phyloP scores from a whole-genome alignment of 805 yeast species.

The Candida maltosa region DNA sequence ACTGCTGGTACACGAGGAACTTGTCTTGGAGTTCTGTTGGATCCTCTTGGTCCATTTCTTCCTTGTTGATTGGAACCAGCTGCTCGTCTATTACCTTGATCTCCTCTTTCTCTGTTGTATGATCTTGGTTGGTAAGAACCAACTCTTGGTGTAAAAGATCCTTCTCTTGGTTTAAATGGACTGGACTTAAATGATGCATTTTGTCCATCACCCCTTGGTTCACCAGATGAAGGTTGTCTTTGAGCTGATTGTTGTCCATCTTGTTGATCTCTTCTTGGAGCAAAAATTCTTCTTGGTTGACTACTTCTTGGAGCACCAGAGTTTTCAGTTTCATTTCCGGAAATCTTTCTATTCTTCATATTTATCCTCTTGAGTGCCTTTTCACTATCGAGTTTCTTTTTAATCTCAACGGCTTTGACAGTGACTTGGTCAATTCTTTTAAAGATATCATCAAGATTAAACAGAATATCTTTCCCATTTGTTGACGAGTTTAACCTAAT shows the following conservation, averaged over 20 bases:
- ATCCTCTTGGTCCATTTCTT: neutral
- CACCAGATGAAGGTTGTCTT: neutral
- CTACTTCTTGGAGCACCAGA: neutral
- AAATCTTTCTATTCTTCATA: neutral
- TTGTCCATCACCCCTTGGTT: slow-evolving; percentile 1
- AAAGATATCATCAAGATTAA: slow-evolving; percentile 25
- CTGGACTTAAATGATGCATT: too few relatives aligned
- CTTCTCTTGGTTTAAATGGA: too few relatives aligned
- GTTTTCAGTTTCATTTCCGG: neutral
- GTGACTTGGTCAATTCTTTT: slow-evolving; percentile 33
- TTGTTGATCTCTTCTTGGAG: neutral
- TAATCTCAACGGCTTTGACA: slow-evolving; percentile 10
- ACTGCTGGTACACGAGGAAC: slow-evolving; percentile 4
- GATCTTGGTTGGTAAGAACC: too few relatives aligned
- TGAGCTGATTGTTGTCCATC: neutral
- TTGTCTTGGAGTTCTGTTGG: neutral
- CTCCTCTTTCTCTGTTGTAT: neutral
- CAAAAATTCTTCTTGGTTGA: neutral
- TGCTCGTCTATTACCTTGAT: neutral
- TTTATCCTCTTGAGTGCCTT: neutral
- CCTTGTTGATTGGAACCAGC: neutral
- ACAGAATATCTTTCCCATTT: too few relatives aligned
- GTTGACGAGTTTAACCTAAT: too few relatives aligned
- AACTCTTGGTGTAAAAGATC: too few relatives aligned
- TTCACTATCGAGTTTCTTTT: too few relatives aligned